Conservation (phyloP, 495 filamentous ascomycete species). For the Xanthoparmelia taractica region DNA sequence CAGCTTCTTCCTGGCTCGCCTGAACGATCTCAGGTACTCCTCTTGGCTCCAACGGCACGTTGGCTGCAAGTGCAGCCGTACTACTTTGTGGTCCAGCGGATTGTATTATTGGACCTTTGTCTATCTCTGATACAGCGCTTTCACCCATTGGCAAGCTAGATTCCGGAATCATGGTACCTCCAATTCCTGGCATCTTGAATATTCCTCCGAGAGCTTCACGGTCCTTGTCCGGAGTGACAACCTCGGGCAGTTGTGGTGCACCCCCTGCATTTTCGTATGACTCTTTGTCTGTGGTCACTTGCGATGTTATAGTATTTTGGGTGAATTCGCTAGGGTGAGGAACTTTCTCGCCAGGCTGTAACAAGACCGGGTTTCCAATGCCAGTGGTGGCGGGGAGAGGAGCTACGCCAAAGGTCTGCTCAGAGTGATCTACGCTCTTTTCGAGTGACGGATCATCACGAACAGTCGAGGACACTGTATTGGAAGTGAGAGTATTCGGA, state of each 20-base stretch:
- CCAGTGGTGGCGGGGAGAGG: conserved; percentile 55
- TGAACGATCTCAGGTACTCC: conserved; percentile 58
- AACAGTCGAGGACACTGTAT: conserved; percentile 41
- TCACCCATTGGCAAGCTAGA: conserved; percentile 69
- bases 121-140: conserved; percentile 22
- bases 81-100: conserved; percentile 30
- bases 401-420: conserved; percentile 26
- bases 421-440: conserved; percentile 16
- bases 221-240: conserved; percentile 39
- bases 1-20: conserved; percentile 56
- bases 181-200: conserved; percentile 56
- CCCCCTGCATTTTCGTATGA: conserved; percentile 72
- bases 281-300: conserved; percentile 69
- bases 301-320: conserved; percentile 46
- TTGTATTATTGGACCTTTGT: conserved; percentile 37
- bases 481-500: conserved; percentile 41
- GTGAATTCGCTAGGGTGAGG: conserved; percentile 47
- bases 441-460: conserved; percentile 26
- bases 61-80: conserved; percentile 50
- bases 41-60: conserved; percentile 38
- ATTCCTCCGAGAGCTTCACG: conserved; percentile 42
- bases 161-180: conserved; percentile 69
- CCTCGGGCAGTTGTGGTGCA: conserved; percentile 41
- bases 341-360: conserved; percentile 60
- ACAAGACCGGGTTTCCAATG: conserved; percentile 57